Percentiles rank a stretch among this genome's conserved stretches.
phyloP scores from a whole-genome alignment of 2,329 filamentous ascomycete genomes.

The Colletotrichum lentis region DNA sequence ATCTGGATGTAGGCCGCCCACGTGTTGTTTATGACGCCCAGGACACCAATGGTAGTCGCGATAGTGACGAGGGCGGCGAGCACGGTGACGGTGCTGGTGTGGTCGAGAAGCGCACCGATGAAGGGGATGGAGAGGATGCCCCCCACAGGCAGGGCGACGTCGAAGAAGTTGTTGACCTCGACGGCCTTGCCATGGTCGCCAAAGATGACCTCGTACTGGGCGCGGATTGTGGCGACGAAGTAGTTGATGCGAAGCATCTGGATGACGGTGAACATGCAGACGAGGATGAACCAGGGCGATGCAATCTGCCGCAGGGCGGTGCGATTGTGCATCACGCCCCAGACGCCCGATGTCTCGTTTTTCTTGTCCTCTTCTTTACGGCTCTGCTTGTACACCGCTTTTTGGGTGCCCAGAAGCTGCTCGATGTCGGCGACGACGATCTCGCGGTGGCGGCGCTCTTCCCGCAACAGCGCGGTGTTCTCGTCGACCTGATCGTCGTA shows the following conservation, averaged over 20 bases:
- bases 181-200: conserved; percentile 67
- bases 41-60: conserved; percentile 77
- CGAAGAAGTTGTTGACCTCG: conserved; percentile 83
- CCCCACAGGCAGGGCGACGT: conserved; percentile 78
- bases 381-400: conserved; percentile 70
- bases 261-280: conserved; percentile 80
- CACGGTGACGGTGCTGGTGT: conserved; percentile 75
- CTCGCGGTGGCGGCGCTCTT: conserved; percentile 67
- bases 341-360: conserved; percentile 78
- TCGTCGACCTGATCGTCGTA: conserved; percentile 67
- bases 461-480: conserved; percentile 61
- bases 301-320: conserved; percentile 76
- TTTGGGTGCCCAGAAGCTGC: conserved; percentile 71
- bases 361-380: conserved; percentile 71
- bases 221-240: conserved; percentile 85
- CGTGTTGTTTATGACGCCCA: conserved; percentile 74
- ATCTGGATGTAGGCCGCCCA: conserved; percentile 82
- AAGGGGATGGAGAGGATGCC: conserved; percentile 87
- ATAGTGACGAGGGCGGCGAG: conserved; percentile 73
- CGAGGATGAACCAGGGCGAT: conserved; percentile 84
- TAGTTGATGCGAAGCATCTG: conserved; percentile 89
- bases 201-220: conserved; percentile 83
- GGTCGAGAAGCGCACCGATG: conserved; percentile 82
- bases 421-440: conserved; percentile 75
- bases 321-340: conserved; percentile 82